phyloP scores from a whole-genome alignment of 169 alveolate species.

The Plasmodium reichenowi region DNA sequence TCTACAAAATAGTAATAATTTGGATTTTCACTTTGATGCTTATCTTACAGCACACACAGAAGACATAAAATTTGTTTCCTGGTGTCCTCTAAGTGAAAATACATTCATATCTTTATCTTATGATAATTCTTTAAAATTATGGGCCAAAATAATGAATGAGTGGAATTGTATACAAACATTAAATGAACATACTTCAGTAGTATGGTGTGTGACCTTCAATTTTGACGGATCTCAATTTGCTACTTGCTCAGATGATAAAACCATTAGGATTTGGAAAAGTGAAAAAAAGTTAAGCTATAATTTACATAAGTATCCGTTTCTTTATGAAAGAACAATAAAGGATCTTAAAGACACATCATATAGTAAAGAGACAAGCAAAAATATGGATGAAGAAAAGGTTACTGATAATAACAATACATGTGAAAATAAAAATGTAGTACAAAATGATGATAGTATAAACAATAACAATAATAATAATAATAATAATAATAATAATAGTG shows the following conservation, averaged over 20 bases:
- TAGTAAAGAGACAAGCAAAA: neutral
- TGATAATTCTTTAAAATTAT: slow-evolving; percentile 60
- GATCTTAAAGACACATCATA: slow-evolving; percentile 19
- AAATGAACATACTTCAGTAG: slow-evolving; percentile 80
- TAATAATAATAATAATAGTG: neutral
- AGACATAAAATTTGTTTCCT: slow-evolving; percentile 51
- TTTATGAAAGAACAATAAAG: slow-evolving; percentile 33
- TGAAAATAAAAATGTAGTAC: too few species aligned
- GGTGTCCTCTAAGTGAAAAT: slow-evolving; percentile 76
- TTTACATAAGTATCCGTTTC: slow-evolving; percentile 56
- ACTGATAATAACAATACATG: neutral
- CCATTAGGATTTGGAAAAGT: slow-evolving; percentile 49
- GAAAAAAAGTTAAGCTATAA: slow-evolving; percentile 30
- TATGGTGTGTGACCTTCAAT: slow-evolving; percentile 84
- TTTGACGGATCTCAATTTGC: slow-evolving; percentile 80
- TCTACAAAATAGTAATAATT: neutral
- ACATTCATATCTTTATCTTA: slow-evolving; percentile 76
- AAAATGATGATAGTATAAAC: neutral
- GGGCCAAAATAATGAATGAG: slow-evolving; percentile 70
- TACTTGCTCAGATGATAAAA: slow-evolving; percentile 82
- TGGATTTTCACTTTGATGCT: slow-evolving; percentile 58
- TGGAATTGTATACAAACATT: slow-evolving; percentile 85
- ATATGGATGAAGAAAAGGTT: neutral
- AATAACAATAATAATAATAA: neutral
- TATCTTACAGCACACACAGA: slow-evolving; percentile 63